Conservation (phyloP, 495 filamentous ascomycete species). For the Aspergillus diversus region DNA sequence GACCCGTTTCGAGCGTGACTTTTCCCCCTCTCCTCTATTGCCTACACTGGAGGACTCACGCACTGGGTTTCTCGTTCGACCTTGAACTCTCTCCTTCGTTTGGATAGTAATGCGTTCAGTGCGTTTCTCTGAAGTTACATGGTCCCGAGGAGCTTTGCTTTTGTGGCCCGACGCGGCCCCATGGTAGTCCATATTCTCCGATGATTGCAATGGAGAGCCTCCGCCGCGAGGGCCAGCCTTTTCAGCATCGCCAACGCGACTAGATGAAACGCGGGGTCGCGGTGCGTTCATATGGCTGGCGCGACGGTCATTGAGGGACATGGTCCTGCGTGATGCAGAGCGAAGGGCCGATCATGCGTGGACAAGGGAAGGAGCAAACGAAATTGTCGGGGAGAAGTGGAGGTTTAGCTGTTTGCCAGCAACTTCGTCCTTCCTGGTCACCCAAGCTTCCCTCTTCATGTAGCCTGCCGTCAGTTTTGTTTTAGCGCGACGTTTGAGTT, state of each 20-base stretch:
- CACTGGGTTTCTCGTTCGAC: conserved; percentile 66
- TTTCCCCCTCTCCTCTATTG: conserved; percentile 49
- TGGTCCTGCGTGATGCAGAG: conserved; percentile 35
- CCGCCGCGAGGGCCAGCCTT: conserved; percentile 35
- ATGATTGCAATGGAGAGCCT: conserved; percentile 36
- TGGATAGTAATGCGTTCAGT: conserved; percentile 57
- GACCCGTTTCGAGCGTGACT: conserved; percentile 43
- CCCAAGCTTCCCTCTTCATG: too few relatives aligned
- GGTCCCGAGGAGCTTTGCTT: conserved; percentile 38
- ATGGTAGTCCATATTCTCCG: conserved; percentile 41
- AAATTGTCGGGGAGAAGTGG: neutral
- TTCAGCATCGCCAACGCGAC: conserved; percentile 48
- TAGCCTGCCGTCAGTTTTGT: neutral
- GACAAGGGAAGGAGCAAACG: conserved; percentile 9
- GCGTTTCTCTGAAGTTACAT: conserved; percentile 39
- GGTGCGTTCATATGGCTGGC: conserved; percentile 49
- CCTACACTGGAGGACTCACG: conserved; percentile 55
- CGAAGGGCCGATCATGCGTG: conserved; percentile 29
- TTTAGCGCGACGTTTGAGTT: conserved; percentile 13
- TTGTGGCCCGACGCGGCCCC: conserved; percentile 43
- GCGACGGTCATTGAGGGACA: conserved; percentile 53
- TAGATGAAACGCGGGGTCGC: conserved; percentile 51
- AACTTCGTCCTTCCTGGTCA: too few relatives aligned
- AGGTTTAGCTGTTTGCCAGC: neutral
- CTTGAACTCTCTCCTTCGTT: conserved; percentile 64